phyloP scores from a whole-genome alignment of 1,139 yeast genomes.

The Sugiyamaella castrensis region DNA sequence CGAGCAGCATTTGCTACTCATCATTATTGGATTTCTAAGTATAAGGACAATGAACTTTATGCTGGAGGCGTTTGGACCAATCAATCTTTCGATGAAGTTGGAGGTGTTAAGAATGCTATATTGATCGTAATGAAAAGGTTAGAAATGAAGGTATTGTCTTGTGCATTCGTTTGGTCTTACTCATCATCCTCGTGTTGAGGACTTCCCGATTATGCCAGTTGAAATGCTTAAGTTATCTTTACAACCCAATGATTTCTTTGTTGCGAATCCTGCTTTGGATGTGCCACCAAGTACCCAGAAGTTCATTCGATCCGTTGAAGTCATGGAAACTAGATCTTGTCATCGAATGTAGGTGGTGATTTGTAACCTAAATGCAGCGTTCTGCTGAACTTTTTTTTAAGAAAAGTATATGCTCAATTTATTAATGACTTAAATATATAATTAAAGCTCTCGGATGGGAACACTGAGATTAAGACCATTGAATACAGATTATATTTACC shows the following conservation, averaged over 20 bases:
- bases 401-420: too few species aligned
- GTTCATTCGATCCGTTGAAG: slow-evolving; percentile 65
- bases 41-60: slow-evolving; percentile 61
- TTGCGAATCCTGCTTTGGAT: slow-evolving; percentile 78
- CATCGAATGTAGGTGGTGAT: slow-evolving; percentile 26
- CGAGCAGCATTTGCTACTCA: slow-evolving; percentile 73
- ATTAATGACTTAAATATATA: too few species aligned
- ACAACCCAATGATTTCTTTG: slow-evolving; percentile 75
- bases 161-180: slow-evolving; percentile 85
- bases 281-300: slow-evolving; percentile 69
- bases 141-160: slow-evolving; percentile 80
- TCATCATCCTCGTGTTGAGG: slow-evolving; percentile 84
- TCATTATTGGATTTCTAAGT: slow-evolving; percentile 75
- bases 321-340: slow-evolving; percentile 38
- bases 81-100: slow-evolving; percentile 63
- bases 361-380: too few species aligned
- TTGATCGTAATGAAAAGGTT: slow-evolving; percentile 62
- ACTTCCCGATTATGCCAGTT: slow-evolving; percentile 92
- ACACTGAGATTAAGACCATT: too few species aligned
- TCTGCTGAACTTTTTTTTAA: too few species aligned
- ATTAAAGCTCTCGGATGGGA: too few species aligned
- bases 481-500: too few species aligned
- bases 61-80: slow-evolving; percentile 82
- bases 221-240: slow-evolving; percentile 67
- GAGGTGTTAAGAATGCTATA: slow-evolving; percentile 62